A percentile compares a stretch with the other conserved stretches of the same genome.
Conservation (phyloP, 106 monocot species). For the Vanilla planifolia region DNA sequence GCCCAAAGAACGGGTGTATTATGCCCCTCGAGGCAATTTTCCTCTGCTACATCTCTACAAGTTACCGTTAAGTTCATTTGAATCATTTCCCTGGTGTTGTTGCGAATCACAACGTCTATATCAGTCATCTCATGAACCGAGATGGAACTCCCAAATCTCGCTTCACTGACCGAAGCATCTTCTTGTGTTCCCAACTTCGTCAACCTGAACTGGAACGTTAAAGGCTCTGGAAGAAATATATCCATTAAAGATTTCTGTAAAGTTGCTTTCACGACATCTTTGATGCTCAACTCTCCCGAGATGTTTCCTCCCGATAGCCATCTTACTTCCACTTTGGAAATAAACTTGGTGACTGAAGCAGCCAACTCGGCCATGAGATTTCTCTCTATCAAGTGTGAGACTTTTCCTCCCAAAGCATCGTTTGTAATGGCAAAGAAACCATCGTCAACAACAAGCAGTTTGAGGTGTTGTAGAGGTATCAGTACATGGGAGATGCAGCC, state of each 20-base stretch:
- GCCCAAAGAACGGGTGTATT: conserved; percentile 81
- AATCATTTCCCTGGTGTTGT: conserved; percentile 84
- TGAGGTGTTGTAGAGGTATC: conserved; percentile 89
- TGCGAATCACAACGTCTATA: conserved; percentile 76
- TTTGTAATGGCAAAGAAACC: conserved; percentile 50
- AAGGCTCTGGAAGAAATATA: conserved; percentile 83
- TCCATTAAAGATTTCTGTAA: conserved; percentile 84
- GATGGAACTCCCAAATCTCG: conserved; percentile 30
- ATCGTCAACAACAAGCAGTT: conserved; percentile 74
- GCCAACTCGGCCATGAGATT: conserved; percentile 77
- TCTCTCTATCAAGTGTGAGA: conserved; percentile 24
- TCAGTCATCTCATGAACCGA: conserved; percentile 66
- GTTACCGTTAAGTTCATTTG: conserved; percentile 56
- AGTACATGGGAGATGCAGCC: conserved; percentile 86
- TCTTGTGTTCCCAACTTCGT: conserved; percentile 13
- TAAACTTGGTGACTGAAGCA: conserved; percentile 65
- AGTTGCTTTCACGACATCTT: conserved; percentile 82
- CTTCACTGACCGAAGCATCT: not conserved
- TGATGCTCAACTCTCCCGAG: conserved; percentile 86
- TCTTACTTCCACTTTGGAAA: conserved; percentile 81
- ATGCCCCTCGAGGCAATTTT: conserved; percentile 80
- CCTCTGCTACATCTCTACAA: conserved; percentile 86
- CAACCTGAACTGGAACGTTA: conserved; percentile 80
- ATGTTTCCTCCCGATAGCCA: conserved; percentile 96
- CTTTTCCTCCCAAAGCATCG: conserved; percentile 20